phyloP scores from a whole-genome alignment of 352 stramenopile genomes.

The Phytophthora brassicae region DNA sequence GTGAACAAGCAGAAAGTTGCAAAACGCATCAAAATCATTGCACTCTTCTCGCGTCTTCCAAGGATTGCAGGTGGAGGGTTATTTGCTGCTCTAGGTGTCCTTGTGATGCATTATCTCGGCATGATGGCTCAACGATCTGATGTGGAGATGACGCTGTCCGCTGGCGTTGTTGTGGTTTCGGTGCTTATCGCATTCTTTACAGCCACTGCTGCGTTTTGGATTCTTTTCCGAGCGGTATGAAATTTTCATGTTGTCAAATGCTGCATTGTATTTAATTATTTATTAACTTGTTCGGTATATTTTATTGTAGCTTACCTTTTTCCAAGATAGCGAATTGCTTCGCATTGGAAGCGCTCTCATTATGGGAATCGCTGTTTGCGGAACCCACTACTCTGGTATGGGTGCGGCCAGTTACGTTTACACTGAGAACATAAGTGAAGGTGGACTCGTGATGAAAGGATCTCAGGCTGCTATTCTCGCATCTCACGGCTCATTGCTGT shows the following conservation, averaged over 20 bases:
- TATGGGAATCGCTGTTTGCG: slow-evolving; percentile 68
- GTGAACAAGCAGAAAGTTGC: slow-evolving; percentile 51
- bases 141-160: slow-evolving; percentile 38
- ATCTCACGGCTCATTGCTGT: slow-evolving; percentile 47
- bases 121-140: slow-evolving; percentile 67
- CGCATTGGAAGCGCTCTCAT: slow-evolving; percentile 54
- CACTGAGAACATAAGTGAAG: slow-evolving; percentile 23
- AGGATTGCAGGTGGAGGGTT: slow-evolving; percentile 50
- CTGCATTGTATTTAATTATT: not conserved
- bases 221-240: slow-evolving; percentile 58
- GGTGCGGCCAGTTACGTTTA: slow-evolving; percentile 42
- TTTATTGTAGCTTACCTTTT: slow-evolving; percentile 52
- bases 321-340: slow-evolving; percentile 50
- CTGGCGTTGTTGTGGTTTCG: slow-evolving; percentile 47
- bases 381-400: slow-evolving; percentile 66
- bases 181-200: slow-evolving; percentile 58
- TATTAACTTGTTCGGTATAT: not conserved
- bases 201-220: slow-evolving; percentile 68
- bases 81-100: slow-evolving; percentile 57
- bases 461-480: slow-evolving; percentile 32
- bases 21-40: slow-evolving; percentile 55
- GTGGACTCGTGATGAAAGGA: slow-evolving; percentile 39
- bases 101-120: slow-evolving; percentile 77
- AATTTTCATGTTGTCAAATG: not conserved
- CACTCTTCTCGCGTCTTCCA: slow-evolving; percentile 58